Evolutionary conservation across 1,284 basidiomycete genomes (phyloP).

Genomic region (Neonothopanus nambi): DNA sequence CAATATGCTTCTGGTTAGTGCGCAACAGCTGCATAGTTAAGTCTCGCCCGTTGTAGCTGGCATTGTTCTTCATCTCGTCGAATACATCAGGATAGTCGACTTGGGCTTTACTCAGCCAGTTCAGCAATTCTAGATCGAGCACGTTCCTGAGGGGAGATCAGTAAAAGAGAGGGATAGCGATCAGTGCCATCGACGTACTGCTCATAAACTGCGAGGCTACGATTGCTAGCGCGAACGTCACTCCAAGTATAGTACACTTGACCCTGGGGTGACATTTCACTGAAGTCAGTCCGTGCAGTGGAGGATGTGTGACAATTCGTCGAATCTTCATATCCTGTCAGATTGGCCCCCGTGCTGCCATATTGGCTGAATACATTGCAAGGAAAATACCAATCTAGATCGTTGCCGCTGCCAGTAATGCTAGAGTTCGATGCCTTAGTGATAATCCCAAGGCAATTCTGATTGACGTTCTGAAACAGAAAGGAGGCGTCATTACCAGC

Average conservation of each 20-base stretch:
- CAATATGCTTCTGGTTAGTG: conserved; percentile 63
- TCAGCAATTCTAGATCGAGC: conserved; percentile 82
- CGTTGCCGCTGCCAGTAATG: conserved; percentile 59
- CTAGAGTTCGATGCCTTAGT: conserved; percentile 67
- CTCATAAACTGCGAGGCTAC: conserved; percentile 91
- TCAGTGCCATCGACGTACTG: conserved; percentile 53
- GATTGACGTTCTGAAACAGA: conserved; percentile 91
- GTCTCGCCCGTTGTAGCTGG: conserved; percentile 81
- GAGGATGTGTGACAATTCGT: conserved; percentile 76
- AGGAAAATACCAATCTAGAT: conserved; percentile 90
- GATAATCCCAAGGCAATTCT: conserved; percentile 79
- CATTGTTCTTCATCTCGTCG: conserved; percentile 70
- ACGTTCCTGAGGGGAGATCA: conserved; percentile 59
- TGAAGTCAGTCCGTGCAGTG: conserved; percentile 53
- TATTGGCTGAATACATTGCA: conserved; percentile 87
- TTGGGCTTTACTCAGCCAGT: conserved; percentile 79
- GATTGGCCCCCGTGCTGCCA: conserved; percentile 64
- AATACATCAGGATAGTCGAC: conserved; percentile 85
- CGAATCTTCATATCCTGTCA: conserved; percentile 62
- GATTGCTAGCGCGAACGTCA: conserved; percentile 65
- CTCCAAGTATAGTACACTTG: conserved; percentile 95
- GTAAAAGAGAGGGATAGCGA: conserved; percentile 13
- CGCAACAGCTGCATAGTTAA: conserved; percentile 82
- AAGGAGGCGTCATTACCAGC: conserved; percentile 90
- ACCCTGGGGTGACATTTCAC: conserved; percentile 58